A percentile compares a stretch with the other conserved stretches of the same genome.
Evolutionary conservation across 208 protist species (phyloP).

Genomic region (Leishmania mexicana): DNA sequence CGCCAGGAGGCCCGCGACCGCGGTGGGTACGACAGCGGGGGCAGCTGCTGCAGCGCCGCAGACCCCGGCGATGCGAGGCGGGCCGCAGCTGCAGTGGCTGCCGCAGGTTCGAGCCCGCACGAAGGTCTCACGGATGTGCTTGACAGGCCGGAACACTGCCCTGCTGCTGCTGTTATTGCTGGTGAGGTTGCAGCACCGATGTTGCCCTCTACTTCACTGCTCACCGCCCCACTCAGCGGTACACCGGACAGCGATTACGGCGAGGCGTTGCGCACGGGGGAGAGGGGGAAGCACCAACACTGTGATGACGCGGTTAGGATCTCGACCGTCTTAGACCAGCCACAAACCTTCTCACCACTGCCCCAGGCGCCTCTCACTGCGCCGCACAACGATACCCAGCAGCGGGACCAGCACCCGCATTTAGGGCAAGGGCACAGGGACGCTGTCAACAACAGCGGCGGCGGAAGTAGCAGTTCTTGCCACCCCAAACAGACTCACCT

Average conservation of each 20-base stretch:
- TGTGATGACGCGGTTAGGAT: background rate
- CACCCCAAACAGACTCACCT: background rate
- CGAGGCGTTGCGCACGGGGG: background rate
- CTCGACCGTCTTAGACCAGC: background rate
- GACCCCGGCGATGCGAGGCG: background rate
- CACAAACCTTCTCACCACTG: background rate
- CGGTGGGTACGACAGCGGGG: constrained; percentile 11
- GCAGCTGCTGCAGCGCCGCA: background rate
- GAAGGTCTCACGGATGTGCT: background rate
- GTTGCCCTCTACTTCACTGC: background rate
- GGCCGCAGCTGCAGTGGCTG: background rate
- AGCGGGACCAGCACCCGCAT: background rate
- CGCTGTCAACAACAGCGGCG: background rate
- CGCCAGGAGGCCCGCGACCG: constrained; percentile 27
- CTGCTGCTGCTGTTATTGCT: background rate
- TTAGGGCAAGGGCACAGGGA: background rate
- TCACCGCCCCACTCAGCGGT: background rate
- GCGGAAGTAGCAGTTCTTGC: background rate
- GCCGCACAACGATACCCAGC: background rate
- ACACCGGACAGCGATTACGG: background rate
- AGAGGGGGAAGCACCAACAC: too few relatives aligned
- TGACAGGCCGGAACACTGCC: background rate
- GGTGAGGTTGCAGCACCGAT: background rate
- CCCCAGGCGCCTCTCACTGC: background rate
- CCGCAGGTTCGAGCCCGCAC: background rate